These are phyloP conservation scores for Arthrocladium fulminans DNA, from an alignment of 2,329 filamentous ascomycete species.

Conservation along the genomic window DNA sequence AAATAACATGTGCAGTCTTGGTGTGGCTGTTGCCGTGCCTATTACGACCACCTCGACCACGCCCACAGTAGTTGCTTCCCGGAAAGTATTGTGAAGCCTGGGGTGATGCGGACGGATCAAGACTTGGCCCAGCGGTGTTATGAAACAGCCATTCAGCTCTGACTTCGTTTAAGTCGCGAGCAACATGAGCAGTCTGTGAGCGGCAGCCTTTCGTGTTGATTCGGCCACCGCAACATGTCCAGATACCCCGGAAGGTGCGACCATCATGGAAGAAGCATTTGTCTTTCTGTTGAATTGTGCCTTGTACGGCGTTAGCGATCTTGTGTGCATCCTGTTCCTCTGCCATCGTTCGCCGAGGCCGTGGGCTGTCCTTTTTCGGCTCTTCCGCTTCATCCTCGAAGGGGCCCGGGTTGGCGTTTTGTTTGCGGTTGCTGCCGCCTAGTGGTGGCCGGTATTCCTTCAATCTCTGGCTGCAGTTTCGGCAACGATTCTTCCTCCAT, in stretches of 20 bases:
- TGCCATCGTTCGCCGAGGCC: background rate
- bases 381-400: background rate
- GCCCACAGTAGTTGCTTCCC: background rate
- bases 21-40: background rate
- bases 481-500: constrained; percentile 16
- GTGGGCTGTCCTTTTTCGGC: background rate
- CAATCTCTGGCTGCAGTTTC: constrained; percentile 7
- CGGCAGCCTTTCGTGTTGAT: constrained; percentile 3
- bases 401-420: background rate
- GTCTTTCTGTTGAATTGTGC: background rate
- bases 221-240: constrained; percentile 2
- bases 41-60: background rate
- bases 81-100: background rate
- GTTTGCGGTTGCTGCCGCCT: background rate
- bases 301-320: background rate
- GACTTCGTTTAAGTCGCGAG: constrained; percentile 1
- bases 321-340: background rate
- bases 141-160: constrained; percentile 6
- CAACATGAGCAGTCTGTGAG: background rate
- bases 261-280: constrained; percentile 8
- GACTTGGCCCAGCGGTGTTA: constrained; percentile 9
- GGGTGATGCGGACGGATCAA: constrained; percentile 3
- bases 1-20: background rate
- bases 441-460: constrained; percentile 3
- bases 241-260: background rate